These are phyloP conservation scores for Quercus gilva DNA, from an alignment of 306 rosid species.

Conservation along the genomic window DNA sequence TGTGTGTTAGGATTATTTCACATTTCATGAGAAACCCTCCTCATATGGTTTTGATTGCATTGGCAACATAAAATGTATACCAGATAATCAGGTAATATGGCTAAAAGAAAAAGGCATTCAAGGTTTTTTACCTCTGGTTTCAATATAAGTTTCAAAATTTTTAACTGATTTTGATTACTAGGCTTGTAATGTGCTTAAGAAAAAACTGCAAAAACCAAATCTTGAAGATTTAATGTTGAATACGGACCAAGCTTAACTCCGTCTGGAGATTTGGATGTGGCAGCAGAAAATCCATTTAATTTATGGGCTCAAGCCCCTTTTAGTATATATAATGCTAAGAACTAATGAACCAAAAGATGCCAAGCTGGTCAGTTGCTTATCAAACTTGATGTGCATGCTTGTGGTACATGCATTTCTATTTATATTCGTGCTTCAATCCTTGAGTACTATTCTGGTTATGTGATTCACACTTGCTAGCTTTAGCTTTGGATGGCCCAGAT, in stretches of 20 bases:
- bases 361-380: background rate
- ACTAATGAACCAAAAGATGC: background rate
- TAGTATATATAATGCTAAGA: background rate
- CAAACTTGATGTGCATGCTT: background rate
- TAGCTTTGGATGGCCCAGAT: slow-evolving; percentile 15
- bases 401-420: background rate
- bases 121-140: background rate
- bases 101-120: background rate
- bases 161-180: background rate
- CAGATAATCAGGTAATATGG: background rate
- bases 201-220: background rate
- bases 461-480: background rate
- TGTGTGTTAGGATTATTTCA: background rate
- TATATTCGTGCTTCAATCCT: background rate
- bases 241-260: background rate
- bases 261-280: background rate
- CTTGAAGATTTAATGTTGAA: background rate
- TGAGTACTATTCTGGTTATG: background rate
- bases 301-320: background rate
- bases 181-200: background rate
- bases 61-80: background rate
- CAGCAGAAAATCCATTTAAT: background rate
- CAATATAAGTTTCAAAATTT: background rate
- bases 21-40: background rate
- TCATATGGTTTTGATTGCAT: background rate